A percentile compares a stretch with the other conserved stretches of the same genome.
Conservation (phyloP, 1,284 basidiomycete genomes). For the Sanghuangporus sanghuang region DNA sequence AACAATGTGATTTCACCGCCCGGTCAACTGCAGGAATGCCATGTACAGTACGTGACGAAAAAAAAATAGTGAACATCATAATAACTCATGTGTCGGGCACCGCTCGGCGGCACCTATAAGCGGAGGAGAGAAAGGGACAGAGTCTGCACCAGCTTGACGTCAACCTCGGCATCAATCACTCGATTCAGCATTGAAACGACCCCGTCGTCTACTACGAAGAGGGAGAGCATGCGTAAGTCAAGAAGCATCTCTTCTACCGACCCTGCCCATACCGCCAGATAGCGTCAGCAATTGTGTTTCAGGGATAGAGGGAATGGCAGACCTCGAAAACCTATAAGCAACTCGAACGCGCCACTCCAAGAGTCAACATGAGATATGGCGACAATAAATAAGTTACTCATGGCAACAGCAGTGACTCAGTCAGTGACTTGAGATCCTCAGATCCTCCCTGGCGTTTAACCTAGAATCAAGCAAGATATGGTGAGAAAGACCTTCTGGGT, state of each 20-base stretch:
- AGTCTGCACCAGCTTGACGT: neutral
- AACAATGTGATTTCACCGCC: neutral
- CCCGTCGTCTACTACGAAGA: neutral
- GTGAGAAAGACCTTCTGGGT: neutral
- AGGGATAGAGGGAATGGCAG: neutral
- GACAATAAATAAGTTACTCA: neutral
- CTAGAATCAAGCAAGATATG: neutral
- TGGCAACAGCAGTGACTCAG: neutral
- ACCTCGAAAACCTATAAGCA: neutral
- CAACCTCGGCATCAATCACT: neutral
- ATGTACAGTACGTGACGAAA: neutral
- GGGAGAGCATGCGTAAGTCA: neutral
- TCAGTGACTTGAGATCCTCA: slow-evolving; percentile 8
- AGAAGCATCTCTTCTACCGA: neutral
- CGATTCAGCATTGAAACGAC: neutral
- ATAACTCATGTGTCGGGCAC: neutral
- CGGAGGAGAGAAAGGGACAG: neutral
- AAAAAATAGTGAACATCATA: neutral
- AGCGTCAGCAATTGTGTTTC: neutral
- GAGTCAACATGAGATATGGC: neutral
- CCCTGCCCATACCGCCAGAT: too few species aligned
- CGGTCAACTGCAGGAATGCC: neutral
- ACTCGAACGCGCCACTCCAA: neutral
- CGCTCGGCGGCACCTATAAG: neutral
- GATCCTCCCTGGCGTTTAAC: slow-evolving; percentile 10